Evolutionary conservation across 129 eudicot species (phyloP).

Genomic region (Flaveria trinervia): DNA sequence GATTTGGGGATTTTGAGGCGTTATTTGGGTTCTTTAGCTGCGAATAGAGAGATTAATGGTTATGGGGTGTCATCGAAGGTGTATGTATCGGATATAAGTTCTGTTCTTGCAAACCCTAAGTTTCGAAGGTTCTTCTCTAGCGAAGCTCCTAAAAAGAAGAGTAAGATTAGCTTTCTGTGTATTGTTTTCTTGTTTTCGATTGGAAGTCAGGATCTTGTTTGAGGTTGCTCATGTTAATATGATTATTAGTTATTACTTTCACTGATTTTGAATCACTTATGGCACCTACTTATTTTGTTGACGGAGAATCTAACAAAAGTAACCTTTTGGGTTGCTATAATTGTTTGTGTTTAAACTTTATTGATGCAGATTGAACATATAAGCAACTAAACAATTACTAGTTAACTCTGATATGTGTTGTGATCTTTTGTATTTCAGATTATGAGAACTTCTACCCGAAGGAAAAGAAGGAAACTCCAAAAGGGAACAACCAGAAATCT

Average conservation of each 20-base stretch:
- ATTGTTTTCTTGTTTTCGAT: not conserved
- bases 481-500: constrained; percentile 68
- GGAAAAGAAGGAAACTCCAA: constrained; percentile 82
- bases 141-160: constrained; percentile 82
- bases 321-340: constrained; percentile 4
- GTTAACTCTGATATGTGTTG: not conserved
- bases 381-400: constrained; percentile 9
- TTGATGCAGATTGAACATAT: constrained; percentile 11
- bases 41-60: constrained; percentile 26
- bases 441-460: constrained; percentile 84
- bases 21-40: constrained; percentile 65
- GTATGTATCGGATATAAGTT: constrained; percentile 49
- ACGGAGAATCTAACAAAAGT: constrained; percentile 9
- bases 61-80: constrained; percentile 25
- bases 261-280: not conserved
- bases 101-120: constrained; percentile 61
- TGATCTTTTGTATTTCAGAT: constrained; percentile 45
- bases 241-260: not conserved
- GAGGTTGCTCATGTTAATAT: not conserved
- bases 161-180: constrained; percentile 45
- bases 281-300: too few species aligned
- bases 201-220: too few species aligned
- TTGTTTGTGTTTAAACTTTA: not conserved
- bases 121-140: constrained; percentile 61
- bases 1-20: constrained; percentile 61